Percentiles rank a stretch among this genome's conserved stretches.
Conservation (phyloP, 768 basidiomycete species). For the Suillus sp. region DNA sequence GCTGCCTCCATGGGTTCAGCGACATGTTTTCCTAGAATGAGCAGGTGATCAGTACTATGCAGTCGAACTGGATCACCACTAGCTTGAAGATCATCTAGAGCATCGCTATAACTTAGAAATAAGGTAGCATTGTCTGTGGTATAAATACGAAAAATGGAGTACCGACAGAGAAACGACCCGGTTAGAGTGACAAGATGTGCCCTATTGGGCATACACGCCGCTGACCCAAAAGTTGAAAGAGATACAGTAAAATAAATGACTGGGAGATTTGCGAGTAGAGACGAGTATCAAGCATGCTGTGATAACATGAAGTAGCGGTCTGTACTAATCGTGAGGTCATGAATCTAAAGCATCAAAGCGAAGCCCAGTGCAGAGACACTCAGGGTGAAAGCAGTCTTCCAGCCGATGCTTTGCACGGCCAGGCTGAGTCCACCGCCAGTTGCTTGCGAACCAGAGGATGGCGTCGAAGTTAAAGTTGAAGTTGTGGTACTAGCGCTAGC, state of each 20-base stretch:
- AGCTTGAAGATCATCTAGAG: background rate
- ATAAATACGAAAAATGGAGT: background rate
- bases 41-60: background rate
- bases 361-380: slow-evolving; percentile 26
- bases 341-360: slow-evolving; percentile 19
- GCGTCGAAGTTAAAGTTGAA: background rate
- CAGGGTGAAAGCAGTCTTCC: slow-evolving; percentile 22
- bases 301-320: background rate
- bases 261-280: background rate
- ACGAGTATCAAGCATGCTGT: background rate
- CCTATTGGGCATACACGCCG: background rate
- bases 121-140: slow-evolving; percentile 14
- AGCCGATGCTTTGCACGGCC: slow-evolving; percentile 14
- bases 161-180: slow-evolving; percentile 4
- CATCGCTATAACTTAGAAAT: slow-evolving; percentile 13
- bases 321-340: slow-evolving; percentile 3
- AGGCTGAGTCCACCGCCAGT: slow-evolving; percentile 14
- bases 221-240: background rate
- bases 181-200: background rate
- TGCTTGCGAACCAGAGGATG: slow-evolving; percentile 3
- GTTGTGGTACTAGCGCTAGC: background rate
- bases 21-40: background rate
- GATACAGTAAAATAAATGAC: background rate
- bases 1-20: background rate
- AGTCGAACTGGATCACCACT: background rate